A percentile compares a stretch with the other conserved stretches of the same genome.
These are phyloP conservation scores for Trichocomaceae sp. DNA, from an alignment of 2,329 filamentous ascomycete species.

Conservation along the genomic window DNA sequence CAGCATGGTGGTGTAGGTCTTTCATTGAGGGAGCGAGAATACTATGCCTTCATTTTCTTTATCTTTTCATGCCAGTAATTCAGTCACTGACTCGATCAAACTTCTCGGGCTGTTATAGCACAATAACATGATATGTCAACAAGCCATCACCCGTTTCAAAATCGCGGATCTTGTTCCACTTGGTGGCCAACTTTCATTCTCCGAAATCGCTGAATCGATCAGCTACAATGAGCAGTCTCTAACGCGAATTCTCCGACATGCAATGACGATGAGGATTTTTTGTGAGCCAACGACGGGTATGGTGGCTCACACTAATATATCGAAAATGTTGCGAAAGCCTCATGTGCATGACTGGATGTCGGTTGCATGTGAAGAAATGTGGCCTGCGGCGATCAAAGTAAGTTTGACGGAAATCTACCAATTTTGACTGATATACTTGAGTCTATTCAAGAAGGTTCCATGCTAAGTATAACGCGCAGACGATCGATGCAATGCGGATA, in stretches of 20 bases:
- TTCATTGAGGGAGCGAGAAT: background rate
- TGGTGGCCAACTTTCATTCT: background rate
- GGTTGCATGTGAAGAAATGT: background rate
- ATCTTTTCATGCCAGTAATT: background rate
- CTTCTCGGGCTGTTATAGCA: background rate
- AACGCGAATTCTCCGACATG: background rate
- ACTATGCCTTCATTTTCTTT: no score
- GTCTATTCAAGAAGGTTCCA: no score
- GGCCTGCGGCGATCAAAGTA: background rate
- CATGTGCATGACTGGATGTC: background rate
- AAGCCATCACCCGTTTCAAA: background rate
- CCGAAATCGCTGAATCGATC: background rate
- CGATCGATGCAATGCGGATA: background rate
- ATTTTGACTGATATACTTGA: no score
- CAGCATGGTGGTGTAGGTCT: background rate
- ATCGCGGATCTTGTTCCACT: background rate
- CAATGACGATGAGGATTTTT: conserved; percentile 2
- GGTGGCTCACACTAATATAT: background rate
- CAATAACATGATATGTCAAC: background rate
- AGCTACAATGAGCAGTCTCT: background rate
- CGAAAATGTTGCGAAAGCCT: background rate
- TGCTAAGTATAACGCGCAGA: background rate
- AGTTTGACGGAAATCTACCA: background rate
- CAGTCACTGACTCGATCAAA: background rate
- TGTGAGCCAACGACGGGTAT: background rate